Evolutionary conservation across 2,329 filamentous ascomycete genomes (phyloP), one percentile per base, ranked within the genome.

Genomic region (Venturia nashicola): DNA sequence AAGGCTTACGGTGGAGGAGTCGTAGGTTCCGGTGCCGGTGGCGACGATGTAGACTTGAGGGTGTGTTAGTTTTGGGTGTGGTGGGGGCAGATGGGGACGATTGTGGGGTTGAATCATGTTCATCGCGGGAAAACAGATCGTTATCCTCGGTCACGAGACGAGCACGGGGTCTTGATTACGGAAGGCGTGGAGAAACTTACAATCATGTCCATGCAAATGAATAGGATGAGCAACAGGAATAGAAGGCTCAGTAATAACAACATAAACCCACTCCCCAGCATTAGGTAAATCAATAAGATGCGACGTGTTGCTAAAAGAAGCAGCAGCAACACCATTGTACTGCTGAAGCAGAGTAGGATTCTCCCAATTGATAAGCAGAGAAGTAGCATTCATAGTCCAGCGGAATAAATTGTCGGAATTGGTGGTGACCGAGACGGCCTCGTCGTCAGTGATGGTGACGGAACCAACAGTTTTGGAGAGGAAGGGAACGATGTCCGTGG

Each of bases 341-440:
- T 78, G 69, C 54, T 73, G 71, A 12, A 71, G 64, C 0, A 77
- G 68, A 0, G 76, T 77, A 18, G 76, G 76, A 57, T 77, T 68
- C 1, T 63, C 67, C 74, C 75, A 78, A 5, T 76, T 68, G 11
- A 72, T 69, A 0, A 71, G 59, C 69, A 78, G 74, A 12, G 73
- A 74, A 1, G 72, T 76, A 65, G 71, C 74, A 65, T 74, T 73
- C 14, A 78, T 68, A 46, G 69, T 72, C 76, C 76, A 79, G 11
- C 72, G 71, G 71, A 74, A 76, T 9, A 77, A 67, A 27, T 61
- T 61, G 36, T 76, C 73, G 43, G 60, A 62, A 62, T 71, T 72
- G 46, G 73, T 66, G 74, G 74, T 23, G 7, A 76, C 71, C 3
- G 67, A 66, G 5, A 74, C 71, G 12, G 66, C 68, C 65, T 76